phyloP scores from a whole-genome alignment of 495 filamentous ascomycete genomes.

The Glarea lozoyensis region DNA sequence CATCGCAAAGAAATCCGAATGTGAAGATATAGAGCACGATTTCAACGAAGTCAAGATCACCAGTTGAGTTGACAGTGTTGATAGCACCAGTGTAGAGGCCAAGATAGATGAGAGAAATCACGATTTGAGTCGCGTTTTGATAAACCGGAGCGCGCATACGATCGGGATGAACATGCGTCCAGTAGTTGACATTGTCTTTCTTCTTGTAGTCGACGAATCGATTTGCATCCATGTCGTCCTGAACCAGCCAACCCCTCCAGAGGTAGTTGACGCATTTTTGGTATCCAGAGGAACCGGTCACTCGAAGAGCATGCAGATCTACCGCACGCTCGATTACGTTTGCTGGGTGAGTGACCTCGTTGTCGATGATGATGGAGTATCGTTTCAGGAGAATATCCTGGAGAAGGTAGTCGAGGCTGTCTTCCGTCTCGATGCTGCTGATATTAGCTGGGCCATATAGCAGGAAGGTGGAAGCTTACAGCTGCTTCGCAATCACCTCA shows the following conservation, averaged over 20 bases:
- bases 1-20: conserved; percentile 85
- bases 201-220: conserved; percentile 77
- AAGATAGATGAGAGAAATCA: conserved; percentile 76
- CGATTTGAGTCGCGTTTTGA: conserved; percentile 81
- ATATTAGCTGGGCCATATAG: conserved; percentile 6
- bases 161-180: conserved; percentile 81
- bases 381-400: conserved; percentile 81
- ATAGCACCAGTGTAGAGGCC: conserved; percentile 82
- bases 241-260: conserved; percentile 93
- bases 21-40: conserved; percentile 84
- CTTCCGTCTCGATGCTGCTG: conserved; percentile 67
- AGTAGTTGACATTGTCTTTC: conserved; percentile 64
- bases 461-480: conserved; percentile 35
- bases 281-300: conserved; percentile 89
- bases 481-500: conserved; percentile 87
- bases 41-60: conserved; percentile 82
- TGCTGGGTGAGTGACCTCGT: conserved; percentile 58
- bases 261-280: conserved; percentile 84
- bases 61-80: conserved; percentile 70
- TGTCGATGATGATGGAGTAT: conserved; percentile 71
- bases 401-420: conserved; percentile 66
- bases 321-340: conserved; percentile 90
- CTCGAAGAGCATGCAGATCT: conserved; percentile 77
- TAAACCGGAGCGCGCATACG: conserved; percentile 87
- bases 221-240: conserved; percentile 80